These are phyloP conservation scores for Fusarium nisikadoi DNA, from an alignment of 2,329 filamentous ascomycete genomes.

Conservation along the genomic window DNA sequence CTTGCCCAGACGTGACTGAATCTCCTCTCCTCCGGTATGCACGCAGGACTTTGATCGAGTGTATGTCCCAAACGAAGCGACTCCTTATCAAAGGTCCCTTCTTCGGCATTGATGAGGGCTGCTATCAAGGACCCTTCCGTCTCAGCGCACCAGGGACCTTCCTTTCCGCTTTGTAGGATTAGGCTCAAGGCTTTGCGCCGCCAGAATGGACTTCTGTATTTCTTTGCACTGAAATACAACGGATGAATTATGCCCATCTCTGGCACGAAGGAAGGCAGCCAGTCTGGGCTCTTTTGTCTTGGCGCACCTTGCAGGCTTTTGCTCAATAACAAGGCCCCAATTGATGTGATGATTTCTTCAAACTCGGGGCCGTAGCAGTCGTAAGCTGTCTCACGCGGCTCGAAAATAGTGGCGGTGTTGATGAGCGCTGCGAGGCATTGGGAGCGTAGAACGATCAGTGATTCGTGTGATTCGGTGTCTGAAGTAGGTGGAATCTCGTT, in stretches of 20 bases:
- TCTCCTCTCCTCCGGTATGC: conserved; percentile 1
- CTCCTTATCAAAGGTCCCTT: not conserved
- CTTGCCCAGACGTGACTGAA: not conserved
- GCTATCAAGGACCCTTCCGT: conserved; percentile 3
- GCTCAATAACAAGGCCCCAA: not conserved
- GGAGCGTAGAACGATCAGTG: conserved; percentile 20
- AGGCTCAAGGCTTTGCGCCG: conserved; percentile 23
- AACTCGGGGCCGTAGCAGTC: conserved; percentile 33
- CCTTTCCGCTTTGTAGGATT: conserved; percentile 10
- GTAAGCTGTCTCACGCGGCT: conserved; percentile 22
- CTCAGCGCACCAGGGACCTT: conserved; percentile 33
- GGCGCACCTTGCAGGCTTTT: rapidly evolving
- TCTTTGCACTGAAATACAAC: conserved; percentile 20
- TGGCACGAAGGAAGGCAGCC: conserved; percentile 6
- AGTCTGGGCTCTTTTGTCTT: rapidly evolving
- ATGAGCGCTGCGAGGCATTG: conserved; percentile 31
- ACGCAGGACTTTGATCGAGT: not conserved
- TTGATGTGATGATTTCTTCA: conserved; percentile 23
- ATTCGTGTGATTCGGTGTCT: not conserved
- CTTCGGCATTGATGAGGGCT: conserved; percentile 18
- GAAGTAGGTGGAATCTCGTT: not conserved
- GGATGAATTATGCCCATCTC: conserved; percentile 38
- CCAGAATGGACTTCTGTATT: conserved; percentile 29
- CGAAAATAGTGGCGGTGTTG: conserved; percentile 15
- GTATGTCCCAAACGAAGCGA: not conserved